Evolutionary conservation across 768 basidiomycete genomes (phyloP), one percentile per base, ranked within the genome.

Genomic region (Hericium rajendrae): DNA sequence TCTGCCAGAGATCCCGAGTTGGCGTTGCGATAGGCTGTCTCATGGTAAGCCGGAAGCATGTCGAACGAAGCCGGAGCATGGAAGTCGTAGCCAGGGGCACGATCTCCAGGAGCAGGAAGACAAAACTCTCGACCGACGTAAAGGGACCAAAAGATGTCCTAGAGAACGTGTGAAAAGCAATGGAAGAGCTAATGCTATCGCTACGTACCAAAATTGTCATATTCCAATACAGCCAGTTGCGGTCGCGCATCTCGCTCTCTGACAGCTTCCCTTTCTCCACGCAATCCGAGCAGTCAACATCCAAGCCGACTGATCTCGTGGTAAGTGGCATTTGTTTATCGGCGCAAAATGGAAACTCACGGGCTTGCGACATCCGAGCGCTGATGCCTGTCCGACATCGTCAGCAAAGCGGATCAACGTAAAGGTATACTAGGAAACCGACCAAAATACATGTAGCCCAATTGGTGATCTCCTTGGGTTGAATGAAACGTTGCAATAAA

Each of bases 71-170:
- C 15, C 6, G 16, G 15, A 15, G 15, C 41, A 15, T 43, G 41
- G 13, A 43, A 43, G 10, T 43, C 20, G 9, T 16, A 15, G 10
- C 6, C 10, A 16, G 41, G 41, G 13, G 41, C 15, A 6, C 41
- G 41, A 15, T 71, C 71, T 20, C 69, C 65, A 1, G 74, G 75
- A 8, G 69, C 64, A 1, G 76, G 66, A 20, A 82, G 72, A 55
- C 74, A 76, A 64, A 78, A 80, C 53, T 84, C 82, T n/a, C 83
- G 75, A 6, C 83, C 83, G 15, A 84, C 81, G 53, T 83, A 83
- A 0, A 84, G 70, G 1, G 80, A 81, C 83, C 83, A 84, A 52
- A 80, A 82, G 8, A 81, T 78, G 56, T 85, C 83, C 76, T 82
- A 56, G 26, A 26, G 26, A 26, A 26, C 26, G 26, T 3, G 26